phyloP scores from a whole-genome alignment of 2,329 filamentous ascomycete species.

The Malbranchea zuffiana region DNA sequence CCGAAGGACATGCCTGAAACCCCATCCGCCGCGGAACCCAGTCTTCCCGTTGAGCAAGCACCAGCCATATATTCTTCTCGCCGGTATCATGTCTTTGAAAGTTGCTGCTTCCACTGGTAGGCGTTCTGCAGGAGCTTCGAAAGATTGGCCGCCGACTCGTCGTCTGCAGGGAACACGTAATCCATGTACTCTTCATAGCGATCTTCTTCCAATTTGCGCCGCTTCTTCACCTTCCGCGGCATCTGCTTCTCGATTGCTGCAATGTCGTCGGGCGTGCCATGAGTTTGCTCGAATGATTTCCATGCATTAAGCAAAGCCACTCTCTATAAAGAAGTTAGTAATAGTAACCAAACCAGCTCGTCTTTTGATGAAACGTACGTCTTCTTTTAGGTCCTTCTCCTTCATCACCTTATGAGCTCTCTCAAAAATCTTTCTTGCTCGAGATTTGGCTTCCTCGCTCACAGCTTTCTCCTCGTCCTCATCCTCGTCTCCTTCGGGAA shows the following conservation, averaged over 20 bases:
- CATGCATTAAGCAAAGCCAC: slow-evolving; percentile 84
- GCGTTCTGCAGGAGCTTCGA: slow-evolving; percentile 77
- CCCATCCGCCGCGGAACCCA: too few relatives aligned
- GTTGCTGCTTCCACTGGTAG: slow-evolving; percentile 70
- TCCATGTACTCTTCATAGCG: slow-evolving; percentile 94
- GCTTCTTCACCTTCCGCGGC: slow-evolving; percentile 86
- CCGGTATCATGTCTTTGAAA: too few relatives aligned
- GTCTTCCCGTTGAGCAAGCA: too few relatives aligned
- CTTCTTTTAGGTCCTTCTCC: slow-evolving; percentile 81
- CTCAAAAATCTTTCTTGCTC: slow-evolving; percentile 73
- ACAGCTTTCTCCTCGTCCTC: slow-evolving; percentile 52
- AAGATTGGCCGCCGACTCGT: slow-evolving; percentile 72
- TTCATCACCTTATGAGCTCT: slow-evolving; percentile 79
- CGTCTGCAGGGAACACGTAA: slow-evolving; percentile 93
- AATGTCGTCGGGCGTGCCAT: slow-evolving; percentile 64
- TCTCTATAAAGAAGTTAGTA: slow-evolving; percentile 38
- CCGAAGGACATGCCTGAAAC: too few relatives aligned
- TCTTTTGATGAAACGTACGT: slow-evolving; percentile 38
- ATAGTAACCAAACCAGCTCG: slow-evolving; percentile 24
- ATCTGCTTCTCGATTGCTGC: slow-evolving; percentile 84
- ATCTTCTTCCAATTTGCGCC: slow-evolving; percentile 82
- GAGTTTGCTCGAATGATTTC: slow-evolving; percentile 80
- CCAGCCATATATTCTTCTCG: too few relatives aligned
- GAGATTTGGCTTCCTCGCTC: slow-evolving; percentile 70
- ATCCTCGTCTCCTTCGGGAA: slow-evolving; percentile 62